These are phyloP conservation scores for Arctostaphylos glauca DNA, from an alignment of 148 eudicot genomes.

Conservation along the genomic window DNA sequence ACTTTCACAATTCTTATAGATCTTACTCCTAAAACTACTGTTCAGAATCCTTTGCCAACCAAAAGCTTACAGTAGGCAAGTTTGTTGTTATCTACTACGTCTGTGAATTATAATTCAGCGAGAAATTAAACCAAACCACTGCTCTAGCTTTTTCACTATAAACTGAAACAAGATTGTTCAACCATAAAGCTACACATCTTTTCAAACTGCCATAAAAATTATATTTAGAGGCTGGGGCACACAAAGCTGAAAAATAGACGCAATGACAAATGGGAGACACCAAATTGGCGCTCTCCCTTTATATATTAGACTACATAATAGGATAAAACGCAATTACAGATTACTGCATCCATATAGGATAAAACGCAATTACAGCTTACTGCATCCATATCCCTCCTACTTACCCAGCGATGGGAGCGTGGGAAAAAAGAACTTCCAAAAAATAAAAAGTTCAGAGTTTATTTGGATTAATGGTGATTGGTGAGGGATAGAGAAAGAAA, in stretches of 20 bases:
- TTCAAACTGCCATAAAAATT: background rate
- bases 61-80: background rate
- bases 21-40: background rate
- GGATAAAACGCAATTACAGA: background rate
- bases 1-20: background rate
- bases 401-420: background rate
- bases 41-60: background rate
- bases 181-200: background rate
- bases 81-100: background rate
- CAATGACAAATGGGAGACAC: too few species aligned
- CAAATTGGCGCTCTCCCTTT: too few species aligned
- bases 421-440: background rate
- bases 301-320: background rate
- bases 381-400: slow-evolving; percentile 1
- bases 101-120: background rate
- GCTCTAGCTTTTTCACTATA: background rate
- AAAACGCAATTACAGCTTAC: background rate
- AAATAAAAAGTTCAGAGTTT: background rate
- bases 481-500: background rate
- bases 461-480: background rate
- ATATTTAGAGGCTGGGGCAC: background rate
- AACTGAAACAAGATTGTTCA: background rate
- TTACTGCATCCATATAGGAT: background rate
- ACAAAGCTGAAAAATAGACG: too few species aligned
- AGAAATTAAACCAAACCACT: background rate